Base-by-base conservation (phyloP, 192 early-diverging fungal species). In the Coemansia sp. region DNA sequence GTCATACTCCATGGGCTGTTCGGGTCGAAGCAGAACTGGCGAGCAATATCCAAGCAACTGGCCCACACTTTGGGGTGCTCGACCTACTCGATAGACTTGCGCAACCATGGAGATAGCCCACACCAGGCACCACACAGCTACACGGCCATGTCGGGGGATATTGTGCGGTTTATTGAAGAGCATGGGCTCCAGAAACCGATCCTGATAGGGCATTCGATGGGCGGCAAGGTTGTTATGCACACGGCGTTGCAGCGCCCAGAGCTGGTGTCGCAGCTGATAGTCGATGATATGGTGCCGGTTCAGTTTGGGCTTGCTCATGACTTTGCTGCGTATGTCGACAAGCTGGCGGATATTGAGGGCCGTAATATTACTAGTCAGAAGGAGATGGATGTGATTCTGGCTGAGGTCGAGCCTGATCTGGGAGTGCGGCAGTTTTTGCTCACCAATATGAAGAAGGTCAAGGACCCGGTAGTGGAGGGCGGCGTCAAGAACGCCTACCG, bases 1-100 rank as follows among this genome's bases (percentile, higher is more conserved):
- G 64, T 88, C 8, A 83, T 97, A 43, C 75, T 92, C 23, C 94
- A 92, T 61, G 94, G 94, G 22, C 74, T 97, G 16, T 91, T 97
- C 63, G 94, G 94, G 10, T 89, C 86, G 1, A 94, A 94, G 58
- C 90, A 92, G 49, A 95, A 95, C 75, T 95, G 92, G 92, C 74
- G 80, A 22, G 84, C 90, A 4, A 76, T 98, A 19, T 74, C 86
- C 22, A 89, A 88, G 53, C 75, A 80, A 11, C 76, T 94, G 18
- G 54, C 84, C 5, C 64, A 69, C 23, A 64, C 78, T 5, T 72
- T 93, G 3, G 62, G 60, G 20, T 79, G 85, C 2, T 59, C 77
- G 33, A 82, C 91, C 2, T 81, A 82, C 42, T 76, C 87, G 1
- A 49, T 93, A 22, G 95, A 98, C 65, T 74, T 94, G 45, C 79